Base-by-base conservation (phyloP, 2,329 filamentous ascomycete genomes). In the Xylaria sp. region DNA sequence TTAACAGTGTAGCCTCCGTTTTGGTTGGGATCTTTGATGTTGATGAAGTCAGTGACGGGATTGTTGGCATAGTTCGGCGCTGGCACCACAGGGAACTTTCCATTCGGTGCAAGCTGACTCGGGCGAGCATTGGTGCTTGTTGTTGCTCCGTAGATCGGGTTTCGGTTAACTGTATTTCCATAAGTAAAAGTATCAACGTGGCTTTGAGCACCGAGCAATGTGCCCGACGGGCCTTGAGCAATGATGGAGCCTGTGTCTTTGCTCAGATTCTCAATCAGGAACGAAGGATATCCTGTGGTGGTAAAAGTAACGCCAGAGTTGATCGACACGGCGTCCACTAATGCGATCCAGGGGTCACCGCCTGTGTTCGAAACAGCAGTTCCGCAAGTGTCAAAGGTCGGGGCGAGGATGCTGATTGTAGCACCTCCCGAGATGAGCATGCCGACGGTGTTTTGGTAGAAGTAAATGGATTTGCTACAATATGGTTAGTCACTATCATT, bases 191-290 rank as follows among this genome's bases (percentile, higher is more conserved):
- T 83, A 28, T 80, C 70, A n/a, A 83, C 76, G 68, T 82, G 78
- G 46, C 71, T 74, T 18, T 71, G 68, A 25, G 74, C 41, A 1
- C 75, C 76, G 13, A 83, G 76, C 9, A 77, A 69, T 0, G 78
- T 82, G 4, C 71, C 73, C 8, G 75, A 75, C 0, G 77, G 78
- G 0, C 78, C 75, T 54, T 80, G 73, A 1, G 79, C 80, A 39
- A 83, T 71, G 67, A 80, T 74, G 15, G 79, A 79, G 64, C 75
- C 72, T 31, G 78, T 82, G 65, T 83, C 81, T 68, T 83, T 83
- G 72, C 69, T 76, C 13, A 84, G 74, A 70, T 84, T 84, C 54
- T 84, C 82, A 28, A 84, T 82, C 7, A 83, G 57, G 71, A 83
- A 81, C 8, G 81, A 83, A 8, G 82, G 81, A 57, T 75, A 79